phyloP scores from a whole-genome alignment of 73 alveolate genomes.

The Symbiodinium natans region DNA sequence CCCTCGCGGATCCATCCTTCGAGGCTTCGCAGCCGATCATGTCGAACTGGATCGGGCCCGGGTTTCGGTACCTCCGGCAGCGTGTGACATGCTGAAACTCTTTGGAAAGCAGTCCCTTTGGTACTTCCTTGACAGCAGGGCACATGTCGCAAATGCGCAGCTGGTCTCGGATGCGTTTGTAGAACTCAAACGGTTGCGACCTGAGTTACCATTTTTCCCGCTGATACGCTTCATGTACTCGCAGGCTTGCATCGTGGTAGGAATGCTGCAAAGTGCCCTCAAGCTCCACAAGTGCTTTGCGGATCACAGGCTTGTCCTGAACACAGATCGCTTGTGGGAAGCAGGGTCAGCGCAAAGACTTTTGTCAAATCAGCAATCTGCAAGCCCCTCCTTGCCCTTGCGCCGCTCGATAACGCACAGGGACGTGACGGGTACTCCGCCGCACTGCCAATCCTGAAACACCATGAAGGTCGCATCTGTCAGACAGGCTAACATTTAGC shows the following conservation, averaged over 20 bases:
- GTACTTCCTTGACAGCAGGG: not conserved
- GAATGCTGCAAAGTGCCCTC: constrained; percentile 95
- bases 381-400: constrained; percentile 96
- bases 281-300: constrained; percentile 97
- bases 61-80: constrained; percentile 94
- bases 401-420: constrained; percentile 96
- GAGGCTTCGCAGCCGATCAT: constrained; percentile 92
- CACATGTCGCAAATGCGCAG: constrained; percentile 72
- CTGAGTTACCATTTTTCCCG: not conserved
- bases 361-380: too few relatives aligned
- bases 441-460: constrained; percentile 70
- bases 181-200: constrained; percentile 80
- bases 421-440: constrained; percentile 92
- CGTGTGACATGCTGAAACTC: not conserved
- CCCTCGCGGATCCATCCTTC: too few relatives aligned
- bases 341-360: too few relatives aligned
- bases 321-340: too few relatives aligned
- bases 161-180: constrained; percentile 55
- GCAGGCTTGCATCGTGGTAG: not conserved
- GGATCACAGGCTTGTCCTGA: constrained; percentile 96
- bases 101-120: too few relatives aligned
- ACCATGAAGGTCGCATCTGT: not conserved
- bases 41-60: constrained; percentile 98
- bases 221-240: not conserved
- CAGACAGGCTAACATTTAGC: too few relatives aligned